Base-by-base conservation (phyloP, 371 early-diverging fungal genomes). In the Encephalitozoon cuniculi region DNA sequence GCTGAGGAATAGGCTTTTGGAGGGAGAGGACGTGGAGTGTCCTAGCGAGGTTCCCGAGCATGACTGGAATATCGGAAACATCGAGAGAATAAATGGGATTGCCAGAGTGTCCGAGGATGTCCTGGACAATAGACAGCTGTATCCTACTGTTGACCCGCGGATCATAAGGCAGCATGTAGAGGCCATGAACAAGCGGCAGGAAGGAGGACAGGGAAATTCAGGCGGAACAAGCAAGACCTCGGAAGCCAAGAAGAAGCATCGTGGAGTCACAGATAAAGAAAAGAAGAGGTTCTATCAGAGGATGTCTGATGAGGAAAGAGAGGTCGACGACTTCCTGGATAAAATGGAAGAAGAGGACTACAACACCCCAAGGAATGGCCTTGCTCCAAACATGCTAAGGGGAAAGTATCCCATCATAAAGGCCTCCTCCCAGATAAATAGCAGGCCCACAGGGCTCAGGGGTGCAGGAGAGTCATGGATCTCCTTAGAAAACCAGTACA, bases 311-410 rank as follows among this genome's bases (percentile, higher is more conserved):
- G 69, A 76, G 46, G 76, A 76, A 34, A 68, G 25, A n/a, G 59
- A 68, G 23, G 8, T 76, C 2, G 76, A 76, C 34, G 76, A 76
- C 51, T 76, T 64, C 46, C 23, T 76, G 30, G 76, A 76, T 49
- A 51, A 41, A 39, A 25, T 76, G 6, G 69, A 76, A 6, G 69
- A 76, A 21, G 39, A 26, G 4, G 28, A 75, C 21, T 63, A 54
- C 21, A 26, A 9, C 26, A 43, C 21, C 4, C 4, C 46, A n/a
- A 12, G 28, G 28, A 23, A 11, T 18, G 46, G 43, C 5, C 18
- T 54, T 9, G 25, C 15, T 6, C 52, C 39, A n/a, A 51, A 51
- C 37, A 68, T 9, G 5, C 52, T 37, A 21, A 52, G 37, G 2
- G 37, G 55, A 54, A 39, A 69, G 40, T 28, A 52, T 34, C 25